Evolutionary conservation across 306 rosid genomes (phyloP).

Genomic region (Quercus rubra): DNA sequence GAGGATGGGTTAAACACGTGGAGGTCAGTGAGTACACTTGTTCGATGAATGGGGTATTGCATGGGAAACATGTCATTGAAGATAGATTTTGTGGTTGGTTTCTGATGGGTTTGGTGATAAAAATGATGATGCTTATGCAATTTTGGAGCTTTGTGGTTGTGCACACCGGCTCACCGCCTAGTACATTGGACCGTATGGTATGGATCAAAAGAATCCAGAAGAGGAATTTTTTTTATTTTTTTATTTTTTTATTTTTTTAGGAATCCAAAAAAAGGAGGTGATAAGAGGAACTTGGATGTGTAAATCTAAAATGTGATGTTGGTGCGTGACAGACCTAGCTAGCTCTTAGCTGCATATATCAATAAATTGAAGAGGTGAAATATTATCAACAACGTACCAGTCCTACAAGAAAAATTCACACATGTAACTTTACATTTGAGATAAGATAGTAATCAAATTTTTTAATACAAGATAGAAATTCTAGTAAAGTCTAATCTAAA

Average conservation of each 20-base stretch:
- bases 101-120: neutral
- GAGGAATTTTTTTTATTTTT: too few species aligned
- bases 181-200: neutral
- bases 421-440: too few species aligned
- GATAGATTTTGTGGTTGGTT: conserved; percentile 1
- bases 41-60: conserved; percentile 23
- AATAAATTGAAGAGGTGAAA: neutral
- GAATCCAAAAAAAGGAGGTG: too few species aligned
- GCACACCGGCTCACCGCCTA: neutral
- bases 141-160: neutral
- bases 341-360: too few species aligned
- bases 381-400: neutral
- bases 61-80: conserved; percentile 37
- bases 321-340: too few species aligned
- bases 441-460: too few species aligned
- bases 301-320: too few species aligned
- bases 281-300: too few species aligned
- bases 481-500: rapidly evolving
- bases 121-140: neutral
- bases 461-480: too few species aligned
- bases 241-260: too few species aligned
- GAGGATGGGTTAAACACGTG: conserved; percentile 38
- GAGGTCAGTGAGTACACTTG: conserved; percentile 33
- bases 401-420: too few species aligned
- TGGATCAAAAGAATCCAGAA: too few species aligned